These are phyloP conservation scores for Neoascochyta sp. DNA, from an alignment of 2,329 filamentous ascomycete species.

Conservation along the genomic window DNA sequence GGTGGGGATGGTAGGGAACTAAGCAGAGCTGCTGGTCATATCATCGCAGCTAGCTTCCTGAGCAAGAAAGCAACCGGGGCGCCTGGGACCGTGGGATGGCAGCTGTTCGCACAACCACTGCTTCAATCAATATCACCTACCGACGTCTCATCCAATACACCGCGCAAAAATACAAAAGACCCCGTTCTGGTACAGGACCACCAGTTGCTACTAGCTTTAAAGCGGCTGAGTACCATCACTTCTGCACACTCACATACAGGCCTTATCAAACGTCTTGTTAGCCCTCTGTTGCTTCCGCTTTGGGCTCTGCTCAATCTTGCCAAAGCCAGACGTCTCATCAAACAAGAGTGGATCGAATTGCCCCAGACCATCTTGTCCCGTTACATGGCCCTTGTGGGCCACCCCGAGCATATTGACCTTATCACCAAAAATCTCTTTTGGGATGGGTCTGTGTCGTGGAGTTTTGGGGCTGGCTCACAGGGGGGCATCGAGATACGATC, in stretches of 20 bases:
- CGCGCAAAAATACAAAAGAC: conserved; percentile 47
- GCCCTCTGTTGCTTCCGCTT: conserved; percentile 57
- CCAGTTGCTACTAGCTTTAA: conserved; percentile 52
- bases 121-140: conserved; percentile 49
- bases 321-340: conserved; percentile 25
- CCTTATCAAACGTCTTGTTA: conserved; percentile 59
- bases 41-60: conserved; percentile 64
- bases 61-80: conserved; percentile 62
- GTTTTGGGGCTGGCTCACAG: conserved; percentile 46
- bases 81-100: conserved; percentile 61
- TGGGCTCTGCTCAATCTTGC: conserved; percentile 61
- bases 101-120: conserved; percentile 58
- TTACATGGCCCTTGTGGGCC: conserved; percentile 56
- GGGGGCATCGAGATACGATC: conserved; percentile 53
- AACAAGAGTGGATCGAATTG: conserved; percentile 25
- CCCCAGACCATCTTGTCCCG: conserved; percentile 27
- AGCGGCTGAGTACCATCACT: conserved; percentile 54
- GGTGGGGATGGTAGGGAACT: conserved; percentile 57
- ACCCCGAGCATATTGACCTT: conserved; percentile 47
- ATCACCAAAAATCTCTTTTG: conserved; percentile 57
- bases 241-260: conserved; percentile 65
- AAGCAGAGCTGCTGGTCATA: conserved; percentile 56
- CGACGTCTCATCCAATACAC: conserved; percentile 36
- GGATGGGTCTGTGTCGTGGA: conserved; percentile 54
- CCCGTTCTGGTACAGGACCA: conserved; percentile 47